Percentiles rank a stretch among this genome's conserved stretches.
Evolutionary conservation across 2,329 filamentous ascomycete species (phyloP).

Genomic region (Plenodomus biglobosus): DNA sequence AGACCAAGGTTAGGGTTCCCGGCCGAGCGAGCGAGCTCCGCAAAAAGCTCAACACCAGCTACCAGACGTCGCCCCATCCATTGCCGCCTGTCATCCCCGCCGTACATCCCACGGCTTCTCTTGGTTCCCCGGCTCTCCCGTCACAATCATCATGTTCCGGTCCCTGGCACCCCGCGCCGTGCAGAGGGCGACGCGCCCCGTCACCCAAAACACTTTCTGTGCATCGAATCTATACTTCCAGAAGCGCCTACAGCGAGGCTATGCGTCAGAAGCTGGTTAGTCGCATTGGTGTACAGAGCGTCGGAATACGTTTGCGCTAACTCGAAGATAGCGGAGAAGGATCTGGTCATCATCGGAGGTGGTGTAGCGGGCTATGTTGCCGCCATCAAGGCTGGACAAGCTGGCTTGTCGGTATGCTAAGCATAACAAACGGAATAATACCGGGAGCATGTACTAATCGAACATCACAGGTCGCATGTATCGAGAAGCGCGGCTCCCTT

Average conservation of each 20-base stretch:
- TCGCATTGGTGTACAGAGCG: conserved; percentile 23
- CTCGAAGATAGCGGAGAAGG: conserved; percentile 74
- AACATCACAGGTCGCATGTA: conserved; percentile 77
- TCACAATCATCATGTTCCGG: conserved; percentile 53
- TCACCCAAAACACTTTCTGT: conserved; percentile 44
- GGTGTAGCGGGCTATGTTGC: conserved; percentile 98
- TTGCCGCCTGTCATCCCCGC: conserved; percentile 38
- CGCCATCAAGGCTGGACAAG: conserved; percentile 97
- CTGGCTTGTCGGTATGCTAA: conserved; percentile 79
- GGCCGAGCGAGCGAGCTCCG: conserved; percentile 33
- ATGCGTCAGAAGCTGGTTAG: conserved; percentile 57
- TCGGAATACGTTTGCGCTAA: conserved; percentile 35
- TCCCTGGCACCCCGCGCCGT: conserved; percentile 54
- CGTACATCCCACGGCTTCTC: conserved; percentile 35
- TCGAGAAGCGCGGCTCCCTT: conserved; percentile 94
- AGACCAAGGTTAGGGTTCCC: conserved; percentile 5
- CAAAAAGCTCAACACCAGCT: conserved; percentile 42
- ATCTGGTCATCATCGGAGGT: conserved; percentile 95
- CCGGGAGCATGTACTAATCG: conserved; percentile 8
- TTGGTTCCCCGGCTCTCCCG: conserved; percentile 26
- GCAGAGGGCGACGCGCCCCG: conserved; percentile 46
- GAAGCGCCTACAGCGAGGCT: conserved; percentile 57
- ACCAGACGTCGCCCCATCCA: conserved; percentile 41
- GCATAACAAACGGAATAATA: conserved; percentile 1
- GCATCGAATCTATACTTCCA: conserved; percentile 51